These are phyloP conservation scores for Eucalyptus tenuipes DNA, from an alignment of 345 rosid genomes.

Conservation along the genomic window DNA sequence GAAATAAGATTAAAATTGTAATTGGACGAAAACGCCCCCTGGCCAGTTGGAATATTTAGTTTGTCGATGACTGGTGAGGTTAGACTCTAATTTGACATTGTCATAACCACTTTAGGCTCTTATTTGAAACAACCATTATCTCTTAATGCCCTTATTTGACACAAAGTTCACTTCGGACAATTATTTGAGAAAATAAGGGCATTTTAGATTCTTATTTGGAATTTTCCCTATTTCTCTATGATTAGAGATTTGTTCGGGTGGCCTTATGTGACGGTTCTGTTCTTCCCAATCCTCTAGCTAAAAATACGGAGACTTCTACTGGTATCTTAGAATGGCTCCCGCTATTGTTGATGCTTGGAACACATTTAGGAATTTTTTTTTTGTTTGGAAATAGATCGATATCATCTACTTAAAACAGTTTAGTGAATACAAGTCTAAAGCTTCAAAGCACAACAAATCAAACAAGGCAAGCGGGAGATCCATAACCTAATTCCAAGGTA, in stretches of 20 bases:
- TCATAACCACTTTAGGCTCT: too few species aligned
- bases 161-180: rapidly evolving
- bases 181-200: too few species aligned
- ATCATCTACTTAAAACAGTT: too few species aligned
- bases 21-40: rapidly evolving
- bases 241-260: background rate
- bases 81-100: too few species aligned
- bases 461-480: rapidly evolving
- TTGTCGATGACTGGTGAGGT: rapidly evolving
- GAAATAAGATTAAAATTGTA: too few species aligned
- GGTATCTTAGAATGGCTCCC: background rate
- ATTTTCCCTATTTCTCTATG: too few species aligned
- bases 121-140: too few species aligned
- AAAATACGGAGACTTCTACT: background rate
- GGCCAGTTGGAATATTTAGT: rapidly evolving
- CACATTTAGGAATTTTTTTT: too few species aligned
- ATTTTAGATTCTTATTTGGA: rapidly evolving
- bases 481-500: too few species aligned
- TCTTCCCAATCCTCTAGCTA: background rate
- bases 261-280: background rate
- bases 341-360: background rate
- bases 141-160: too few species aligned
- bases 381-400: too few species aligned
- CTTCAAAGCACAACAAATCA: rapidly evolving
- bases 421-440: too few species aligned